These are phyloP conservation scores for Quillaja saponaria DNA, from an alignment of 306 rosid genomes.

Conservation along the genomic window DNA sequence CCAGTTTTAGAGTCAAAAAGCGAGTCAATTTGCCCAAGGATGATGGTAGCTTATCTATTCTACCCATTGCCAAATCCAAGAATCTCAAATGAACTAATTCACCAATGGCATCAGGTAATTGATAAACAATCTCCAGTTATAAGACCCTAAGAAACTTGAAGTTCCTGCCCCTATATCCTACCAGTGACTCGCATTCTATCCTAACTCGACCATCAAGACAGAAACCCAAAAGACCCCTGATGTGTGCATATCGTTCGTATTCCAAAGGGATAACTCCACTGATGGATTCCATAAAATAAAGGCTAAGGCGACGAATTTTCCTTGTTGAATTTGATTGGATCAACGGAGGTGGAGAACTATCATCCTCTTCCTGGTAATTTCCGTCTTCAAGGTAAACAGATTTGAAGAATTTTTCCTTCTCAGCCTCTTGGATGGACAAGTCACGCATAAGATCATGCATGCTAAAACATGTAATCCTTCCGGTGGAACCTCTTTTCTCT, in stretches of 20 bases:
- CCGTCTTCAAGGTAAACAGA: too few relatives aligned
- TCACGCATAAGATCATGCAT: constrained; percentile 36
- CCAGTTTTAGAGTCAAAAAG: constrained; percentile 20
- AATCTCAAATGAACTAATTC: not conserved
- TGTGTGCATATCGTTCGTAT: too few relatives aligned
- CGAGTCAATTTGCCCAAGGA: constrained; percentile 1
- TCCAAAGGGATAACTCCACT: too few relatives aligned
- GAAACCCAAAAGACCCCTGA: too few relatives aligned
- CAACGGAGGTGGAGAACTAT: not conserved
- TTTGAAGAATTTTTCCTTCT: constrained; percentile 25
- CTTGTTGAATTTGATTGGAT: not conserved
- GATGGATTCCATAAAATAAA: too few relatives aligned
- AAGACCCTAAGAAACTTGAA: too few relatives aligned
- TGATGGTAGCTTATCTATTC: not conserved
- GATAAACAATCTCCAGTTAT: too few relatives aligned
- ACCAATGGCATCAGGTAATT: too few relatives aligned
- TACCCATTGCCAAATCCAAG: not conserved
- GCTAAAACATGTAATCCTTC: constrained; percentile 29
- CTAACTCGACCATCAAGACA: too few relatives aligned
- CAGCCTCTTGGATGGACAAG: constrained; percentile 20
- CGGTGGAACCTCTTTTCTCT: not conserved
- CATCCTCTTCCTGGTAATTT: not conserved
- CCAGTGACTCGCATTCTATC: too few relatives aligned
- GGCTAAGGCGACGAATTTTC: constrained; percentile 9
- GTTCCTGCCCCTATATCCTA: too few relatives aligned